These are phyloP conservation scores for Murraya koenigii DNA, from an alignment of 345 rosid species.

Conservation along the genomic window DNA sequence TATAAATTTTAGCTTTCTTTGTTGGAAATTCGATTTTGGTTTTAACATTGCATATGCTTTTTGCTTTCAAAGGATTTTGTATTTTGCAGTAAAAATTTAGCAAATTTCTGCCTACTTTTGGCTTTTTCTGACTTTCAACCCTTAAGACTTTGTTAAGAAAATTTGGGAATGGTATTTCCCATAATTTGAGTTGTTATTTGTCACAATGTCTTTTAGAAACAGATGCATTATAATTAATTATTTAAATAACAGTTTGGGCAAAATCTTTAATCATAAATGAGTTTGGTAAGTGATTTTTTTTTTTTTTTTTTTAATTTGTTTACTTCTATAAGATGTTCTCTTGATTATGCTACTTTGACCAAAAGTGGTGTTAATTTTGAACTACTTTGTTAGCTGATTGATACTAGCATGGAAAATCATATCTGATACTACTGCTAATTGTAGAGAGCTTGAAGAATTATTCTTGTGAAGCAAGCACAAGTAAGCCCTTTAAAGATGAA, in stretches of 20 bases:
- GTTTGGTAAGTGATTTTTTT: neutral
- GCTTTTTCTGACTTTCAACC: neutral
- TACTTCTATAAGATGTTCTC: neutral
- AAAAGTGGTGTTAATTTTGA: neutral
- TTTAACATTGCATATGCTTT: neutral
- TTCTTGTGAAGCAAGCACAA: neutral
- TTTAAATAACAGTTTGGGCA: neutral
- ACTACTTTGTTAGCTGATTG: neutral
- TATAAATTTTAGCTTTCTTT: neutral
- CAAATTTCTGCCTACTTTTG: neutral
- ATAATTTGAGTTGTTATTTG: neutral
- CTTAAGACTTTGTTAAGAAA: neutral
- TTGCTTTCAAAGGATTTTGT: neutral
- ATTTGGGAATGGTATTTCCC: neutral
- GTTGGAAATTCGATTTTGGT: neutral
- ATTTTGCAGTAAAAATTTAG: neutral
- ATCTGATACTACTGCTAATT: neutral
- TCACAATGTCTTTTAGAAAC: neutral
- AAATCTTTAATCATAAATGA: neutral
- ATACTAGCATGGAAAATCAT: neutral
- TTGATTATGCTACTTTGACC: neutral
- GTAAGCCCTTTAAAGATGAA: neutral
- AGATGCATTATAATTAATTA: neutral
- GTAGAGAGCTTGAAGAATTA: slow-evolving; percentile 10
- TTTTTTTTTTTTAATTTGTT: neutral